Base-by-base conservation (phyloP, 2,329 filamentous ascomycete species). In the Fusarium sp. region DNA sequence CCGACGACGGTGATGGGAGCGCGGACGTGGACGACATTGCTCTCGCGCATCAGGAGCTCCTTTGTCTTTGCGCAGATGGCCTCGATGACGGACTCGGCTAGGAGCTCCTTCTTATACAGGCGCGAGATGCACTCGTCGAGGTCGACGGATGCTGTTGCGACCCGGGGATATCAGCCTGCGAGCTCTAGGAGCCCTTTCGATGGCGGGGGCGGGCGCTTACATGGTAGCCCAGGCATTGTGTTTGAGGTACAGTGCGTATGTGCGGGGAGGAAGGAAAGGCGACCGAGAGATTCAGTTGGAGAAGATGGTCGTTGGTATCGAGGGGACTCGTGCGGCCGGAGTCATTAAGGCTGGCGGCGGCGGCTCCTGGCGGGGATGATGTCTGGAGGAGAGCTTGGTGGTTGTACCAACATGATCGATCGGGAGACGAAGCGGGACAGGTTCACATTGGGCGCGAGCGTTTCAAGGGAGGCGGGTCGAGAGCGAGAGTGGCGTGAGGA, bases 11-110 rank as follows among this genome's bases (percentile, higher is more conserved):
- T 99, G 68, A 99, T 95, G 2, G 97, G 97, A 35, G 97, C 95
- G 78, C 92, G 92, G 73, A 99, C 97, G 83, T 99, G 97, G 70
- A 99, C 97, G 73, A 99, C 97, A 85, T 99, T 99, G 90, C 96
- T 98, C 91, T 99, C 97, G 82, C 97, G 96, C 97, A 99, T 99
- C 78, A 99, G 90, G 78, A 99, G 89, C 87, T 99, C 97, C 83
- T 99, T 99, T 25, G 97, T 97, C 84, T 99, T 99, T 84, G 97
- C 95, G 87, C 97, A 99, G 91, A 99, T 96, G 80, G 97, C 97
- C 87, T 99, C 97, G 84, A 99, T 96, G 76, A 99, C 95, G 48
- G 96, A 98, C 85, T 99, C 97, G 80, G 97, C 95, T 68, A 99
- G 91, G 70, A 99, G 91, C 84, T 98, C 97, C 83, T 98, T 98